A percentile compares a stretch with the other conserved stretches of the same genome.
Conservation (phyloP, 257 asterid species). For the Petunia secreta region DNA sequence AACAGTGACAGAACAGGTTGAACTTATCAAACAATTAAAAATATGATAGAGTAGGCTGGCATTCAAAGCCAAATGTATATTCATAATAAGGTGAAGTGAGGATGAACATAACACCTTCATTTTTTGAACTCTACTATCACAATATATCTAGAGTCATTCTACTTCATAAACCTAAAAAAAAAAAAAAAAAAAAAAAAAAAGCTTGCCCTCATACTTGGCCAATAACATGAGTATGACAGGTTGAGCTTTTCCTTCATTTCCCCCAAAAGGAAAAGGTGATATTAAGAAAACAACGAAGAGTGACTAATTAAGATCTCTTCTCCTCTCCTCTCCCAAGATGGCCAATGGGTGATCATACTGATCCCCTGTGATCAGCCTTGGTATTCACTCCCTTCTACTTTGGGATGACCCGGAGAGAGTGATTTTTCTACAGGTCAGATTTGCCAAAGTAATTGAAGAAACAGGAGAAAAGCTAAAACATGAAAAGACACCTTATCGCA, state of each 20-base stretch:
- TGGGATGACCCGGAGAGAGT: background rate
- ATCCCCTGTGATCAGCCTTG: background rate
- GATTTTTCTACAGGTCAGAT: background rate
- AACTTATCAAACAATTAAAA: background rate
- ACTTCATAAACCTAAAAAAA: conserved; percentile 6
- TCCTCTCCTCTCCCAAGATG: conserved; percentile 1
- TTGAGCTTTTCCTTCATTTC: background rate
- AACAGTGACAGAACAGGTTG: background rate
- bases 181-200: background rate
- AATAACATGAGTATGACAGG: conserved; percentile 11
- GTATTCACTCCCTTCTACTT: conserved; percentile 4
- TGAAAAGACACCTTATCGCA: background rate
- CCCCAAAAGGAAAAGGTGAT: background rate
- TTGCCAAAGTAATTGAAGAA: background rate
- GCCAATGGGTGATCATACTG: background rate
- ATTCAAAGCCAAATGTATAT: background rate
- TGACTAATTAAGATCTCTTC: background rate
- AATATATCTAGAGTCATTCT: background rate
- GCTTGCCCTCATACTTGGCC: background rate
- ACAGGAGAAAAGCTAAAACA: background rate
- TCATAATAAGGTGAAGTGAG: background rate
- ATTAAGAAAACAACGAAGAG: background rate
- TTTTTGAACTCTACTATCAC: background rate
- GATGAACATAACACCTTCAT: background rate
- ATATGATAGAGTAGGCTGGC: background rate